Evolutionary conservation across 805 yeast species (phyloP), one percentile per base, ranked within the genome.

Genomic region (Myxozyma geophila): DNA sequence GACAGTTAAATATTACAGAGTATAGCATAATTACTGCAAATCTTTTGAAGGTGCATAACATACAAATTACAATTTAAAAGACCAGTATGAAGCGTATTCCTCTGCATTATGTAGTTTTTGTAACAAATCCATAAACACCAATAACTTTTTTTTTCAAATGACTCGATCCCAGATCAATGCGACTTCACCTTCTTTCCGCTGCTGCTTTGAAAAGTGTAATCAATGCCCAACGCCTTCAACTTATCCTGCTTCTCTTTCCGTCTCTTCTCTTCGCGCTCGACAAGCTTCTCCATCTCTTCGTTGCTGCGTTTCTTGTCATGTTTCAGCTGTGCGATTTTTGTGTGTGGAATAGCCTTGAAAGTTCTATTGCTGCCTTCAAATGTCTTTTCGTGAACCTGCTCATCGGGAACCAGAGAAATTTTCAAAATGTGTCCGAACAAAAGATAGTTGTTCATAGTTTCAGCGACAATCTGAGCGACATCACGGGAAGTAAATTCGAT

Each of bases 391-490:
- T 78, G 81, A 43, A 78, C 74, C 60, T 76, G 72, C 17, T 70
- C 77, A 8, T 72, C 68, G 23, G 76, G 80, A 74, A 70, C 83
- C 81, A 70, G 85, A 83, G 83, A 79, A 43, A 89, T 92, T 76
- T 89, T 87, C 70, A 95, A 79, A 66, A 92, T 83, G 76, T 93
- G 98, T 7, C 96, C 96, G 78, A 90, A 87, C 51, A 95, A 74
- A 67, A 95, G 82, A 73, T 95, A 95, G 78, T 95, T 95, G 77
- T 95, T 87, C 99, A 95, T 95, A 52, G 98, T 87, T 69, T 95
- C 98, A 66, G 89, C 89, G 2, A 97, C 99, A 66, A 92, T 81
- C 70, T 85, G 83, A 51, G 98, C 98, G 60, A 89, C 96, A 54
- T 87, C 90, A 44, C 75, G 74, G 59, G 85, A 81, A 48, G 82